A percentile compares a stretch with the other conserved stretches of the same genome.
phyloP scores from a whole-genome alignment of 1,284 basidiomycete genomes.

The Cutaneotrichosporon dermatis region DNA sequence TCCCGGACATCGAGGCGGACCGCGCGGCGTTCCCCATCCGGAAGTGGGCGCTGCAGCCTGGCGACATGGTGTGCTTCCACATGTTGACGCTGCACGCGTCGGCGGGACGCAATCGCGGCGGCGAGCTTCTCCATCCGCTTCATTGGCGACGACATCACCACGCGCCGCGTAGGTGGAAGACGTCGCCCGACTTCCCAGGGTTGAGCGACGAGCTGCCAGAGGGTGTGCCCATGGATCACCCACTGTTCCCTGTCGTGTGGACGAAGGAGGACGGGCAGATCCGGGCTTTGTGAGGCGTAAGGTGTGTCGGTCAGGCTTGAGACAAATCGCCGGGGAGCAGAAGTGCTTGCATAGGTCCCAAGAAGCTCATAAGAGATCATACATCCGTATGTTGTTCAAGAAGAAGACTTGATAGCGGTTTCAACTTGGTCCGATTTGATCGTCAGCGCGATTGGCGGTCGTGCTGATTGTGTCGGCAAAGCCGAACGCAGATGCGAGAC shows the following conservation, averaged over 20 bases:
- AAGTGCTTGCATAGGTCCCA: too few species aligned
- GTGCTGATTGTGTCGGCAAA: too few species aligned
- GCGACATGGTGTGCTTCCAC: slow-evolving; percentile 19
- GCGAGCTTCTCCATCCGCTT: slow-evolving; percentile 13
- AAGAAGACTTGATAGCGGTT: too few species aligned
- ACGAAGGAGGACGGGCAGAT: background rate
- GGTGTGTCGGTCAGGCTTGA: background rate
- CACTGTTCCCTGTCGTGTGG: slow-evolving; percentile 17
- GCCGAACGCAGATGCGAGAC: too few species aligned
- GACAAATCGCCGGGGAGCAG: too few species aligned
- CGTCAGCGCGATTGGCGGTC: too few species aligned
- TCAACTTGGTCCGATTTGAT: too few species aligned
- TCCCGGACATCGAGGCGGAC: slow-evolving; percentile 16
- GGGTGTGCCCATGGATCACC: slow-evolving; percentile 13
- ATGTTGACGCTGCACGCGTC: slow-evolving; percentile 22
- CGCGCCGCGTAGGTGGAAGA: slow-evolving; percentile 14
- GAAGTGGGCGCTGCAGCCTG: slow-evolving; percentile 13
- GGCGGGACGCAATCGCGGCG: slow-evolving; percentile 6
- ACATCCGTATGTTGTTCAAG: too few species aligned
- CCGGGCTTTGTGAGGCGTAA: background rate
- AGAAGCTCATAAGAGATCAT: too few species aligned
- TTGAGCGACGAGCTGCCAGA: slow-evolving; percentile 8
- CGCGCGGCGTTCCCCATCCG: slow-evolving; percentile 7
- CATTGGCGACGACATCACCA: slow-evolving; percentile 14
- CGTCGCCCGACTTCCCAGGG: slow-evolving; percentile 15